Evolutionary conservation across 768 basidiomycete genomes (phyloP).

Genomic region (Butyriboletus loyo): DNA sequence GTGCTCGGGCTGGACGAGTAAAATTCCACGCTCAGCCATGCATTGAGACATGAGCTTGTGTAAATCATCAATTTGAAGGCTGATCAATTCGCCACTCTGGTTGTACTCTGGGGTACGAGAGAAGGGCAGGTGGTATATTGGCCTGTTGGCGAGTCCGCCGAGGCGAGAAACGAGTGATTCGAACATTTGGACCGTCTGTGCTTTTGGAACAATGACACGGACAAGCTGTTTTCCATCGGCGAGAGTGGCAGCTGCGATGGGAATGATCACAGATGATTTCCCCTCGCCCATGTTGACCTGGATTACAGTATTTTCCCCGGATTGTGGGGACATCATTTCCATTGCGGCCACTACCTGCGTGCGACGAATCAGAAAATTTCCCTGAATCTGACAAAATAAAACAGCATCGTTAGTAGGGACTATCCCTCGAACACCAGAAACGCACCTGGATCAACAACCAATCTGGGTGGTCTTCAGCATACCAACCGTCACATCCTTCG

Average conservation of each 20-base stretch:
- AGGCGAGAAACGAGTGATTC: constrained; percentile 39
- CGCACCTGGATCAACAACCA: constrained; percentile 44
- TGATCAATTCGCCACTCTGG: fast-evolving
- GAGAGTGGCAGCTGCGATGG: constrained; percentile 37
- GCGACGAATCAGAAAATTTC: constrained; percentile 12
- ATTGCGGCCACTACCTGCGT: constrained; percentile 37
- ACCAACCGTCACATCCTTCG: constrained; percentile 13
- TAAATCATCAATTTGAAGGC: constrained; percentile 20
- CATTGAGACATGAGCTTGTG: constrained; percentile 36
- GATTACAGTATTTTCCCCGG: constrained; percentile 33
- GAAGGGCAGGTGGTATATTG: constrained; percentile 47
- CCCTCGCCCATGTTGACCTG: constrained; percentile 60
- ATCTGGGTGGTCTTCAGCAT: constrained; percentile 25
- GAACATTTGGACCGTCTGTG: constrained; percentile 43
- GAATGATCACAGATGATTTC: constrained; percentile 45
- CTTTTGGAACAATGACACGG: constrained; percentile 45
- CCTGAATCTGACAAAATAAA: constrained; percentile 35
- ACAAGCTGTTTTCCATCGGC: constrained; percentile 41
- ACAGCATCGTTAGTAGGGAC: not conserved
- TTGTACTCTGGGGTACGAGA: constrained; percentile 34
- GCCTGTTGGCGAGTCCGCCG: constrained; percentile 40
- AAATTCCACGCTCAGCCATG: constrained; percentile 33
- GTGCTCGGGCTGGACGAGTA: constrained; percentile 49
- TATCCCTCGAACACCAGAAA: not conserved
- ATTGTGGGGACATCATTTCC: constrained; percentile 43